A percentile compares a stretch with the other conserved stretches of the same genome.
These are phyloP conservation scores for Komagataella pastoris DNA, from an alignment of 805 yeast genomes.

Conservation along the genomic window DNA sequence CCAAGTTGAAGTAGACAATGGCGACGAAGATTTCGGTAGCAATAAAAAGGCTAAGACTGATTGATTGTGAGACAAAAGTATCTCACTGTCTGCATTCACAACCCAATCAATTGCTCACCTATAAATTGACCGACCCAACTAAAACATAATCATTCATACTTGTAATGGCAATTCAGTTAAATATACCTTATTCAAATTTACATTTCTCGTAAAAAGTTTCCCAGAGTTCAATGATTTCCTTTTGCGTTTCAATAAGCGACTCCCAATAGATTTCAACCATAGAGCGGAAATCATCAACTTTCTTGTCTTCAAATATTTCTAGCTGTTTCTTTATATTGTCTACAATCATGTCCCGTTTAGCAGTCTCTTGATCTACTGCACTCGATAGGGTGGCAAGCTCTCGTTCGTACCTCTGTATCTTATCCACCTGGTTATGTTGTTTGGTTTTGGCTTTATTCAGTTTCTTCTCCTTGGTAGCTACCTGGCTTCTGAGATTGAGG, in stretches of 20 bases:
- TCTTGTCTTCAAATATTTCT: constrained; percentile 56
- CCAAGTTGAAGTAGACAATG: constrained; percentile 51
- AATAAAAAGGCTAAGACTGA: constrained; percentile 7
- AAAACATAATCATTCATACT: neutral
- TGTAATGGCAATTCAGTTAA: neutral
- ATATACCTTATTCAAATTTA: constrained; percentile 10
- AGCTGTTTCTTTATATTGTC: constrained; percentile 58
- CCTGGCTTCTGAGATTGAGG: constrained; percentile 27
- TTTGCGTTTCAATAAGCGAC: constrained; percentile 83
- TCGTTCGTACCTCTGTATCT: constrained; percentile 36
- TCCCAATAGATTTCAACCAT: constrained; percentile 86
- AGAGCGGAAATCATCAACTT: constrained; percentile 73
- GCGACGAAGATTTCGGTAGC: constrained; percentile 21
- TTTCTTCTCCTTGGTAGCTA: constrained; percentile 30
- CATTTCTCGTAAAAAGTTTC: constrained; percentile 67
- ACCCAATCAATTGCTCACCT: neutral
- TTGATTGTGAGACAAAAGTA: neutral
- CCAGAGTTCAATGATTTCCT: constrained; percentile 82
- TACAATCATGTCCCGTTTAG: constrained; percentile 50
- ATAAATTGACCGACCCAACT: neutral
- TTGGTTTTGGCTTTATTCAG: constrained; percentile 29
- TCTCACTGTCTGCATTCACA: neutral
- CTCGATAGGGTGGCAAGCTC: constrained; percentile 47
- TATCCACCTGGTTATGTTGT: constrained; percentile 45
- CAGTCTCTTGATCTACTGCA: constrained; percentile 38